Percentiles rank a stretch among this genome's conserved stretches.
phyloP scores from a whole-genome alignment of 1,284 basidiomycete species.

The Puccinia horiana region DNA sequence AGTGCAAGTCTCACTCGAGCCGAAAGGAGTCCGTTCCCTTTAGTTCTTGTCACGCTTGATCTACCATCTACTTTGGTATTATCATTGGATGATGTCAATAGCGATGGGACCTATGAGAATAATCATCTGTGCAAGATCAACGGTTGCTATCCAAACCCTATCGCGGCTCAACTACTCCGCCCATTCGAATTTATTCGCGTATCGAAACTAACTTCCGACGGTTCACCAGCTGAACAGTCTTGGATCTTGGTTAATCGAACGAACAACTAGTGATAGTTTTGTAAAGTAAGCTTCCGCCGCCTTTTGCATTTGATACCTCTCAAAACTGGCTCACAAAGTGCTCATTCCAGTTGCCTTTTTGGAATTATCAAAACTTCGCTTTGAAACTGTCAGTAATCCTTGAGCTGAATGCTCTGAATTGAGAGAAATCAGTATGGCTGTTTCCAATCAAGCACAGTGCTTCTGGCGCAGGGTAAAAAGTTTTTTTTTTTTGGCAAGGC shows the following conservation, averaged over 20 bases:
- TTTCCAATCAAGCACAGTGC: too few species aligned
- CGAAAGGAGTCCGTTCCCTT: constrained; percentile 14
- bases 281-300: not conserved
- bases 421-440: too few species aligned
- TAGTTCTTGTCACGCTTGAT: constrained; percentile 16
- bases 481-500: too few species aligned
- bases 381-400: too few species aligned
- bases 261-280: not conserved
- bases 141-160: constrained; percentile 18
- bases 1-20: constrained; percentile 16
- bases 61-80: not conserved
- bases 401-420: too few species aligned
- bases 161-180: constrained; percentile 10
- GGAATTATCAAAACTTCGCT: too few species aligned
- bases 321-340: not conserved
- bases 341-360: too few species aligned
- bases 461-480: too few species aligned
- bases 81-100: not conserved
- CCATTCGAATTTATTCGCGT: constrained; percentile 24
- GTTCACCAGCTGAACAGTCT: constrained; percentile 26
- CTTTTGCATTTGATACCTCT: not conserved
- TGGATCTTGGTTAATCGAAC: constrained; percentile 13
- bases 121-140: constrained; percentile 18
- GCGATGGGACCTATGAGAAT: not conserved
- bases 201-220: constrained; percentile 16